Percentiles rank a stretch among this genome's conserved stretches.
Evolutionary conservation across 2,329 filamentous ascomycete genomes (phyloP).

Genomic region (Fusarium sp.): DNA sequence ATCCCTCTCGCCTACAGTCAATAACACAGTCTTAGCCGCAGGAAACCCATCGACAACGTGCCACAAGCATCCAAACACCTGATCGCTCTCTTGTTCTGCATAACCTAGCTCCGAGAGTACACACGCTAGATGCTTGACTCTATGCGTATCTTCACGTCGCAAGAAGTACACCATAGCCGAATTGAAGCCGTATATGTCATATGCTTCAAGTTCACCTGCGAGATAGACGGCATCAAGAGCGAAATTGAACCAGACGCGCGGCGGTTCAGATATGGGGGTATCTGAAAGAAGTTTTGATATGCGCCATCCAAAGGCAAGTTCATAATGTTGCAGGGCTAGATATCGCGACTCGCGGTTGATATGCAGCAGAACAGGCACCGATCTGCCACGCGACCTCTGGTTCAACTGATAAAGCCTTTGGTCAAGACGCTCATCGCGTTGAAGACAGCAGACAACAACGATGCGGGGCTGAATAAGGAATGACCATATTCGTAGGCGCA

Average conservation of each 20-base stretch:
- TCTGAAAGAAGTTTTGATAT: slow-evolving; percentile 57
- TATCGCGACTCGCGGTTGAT: slow-evolving; percentile 59
- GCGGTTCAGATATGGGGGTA: slow-evolving; percentile 53
- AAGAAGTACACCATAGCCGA: slow-evolving; percentile 65
- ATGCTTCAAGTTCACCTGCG: slow-evolving; percentile 63
- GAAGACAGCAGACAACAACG: slow-evolving; percentile 59
- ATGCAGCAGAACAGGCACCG: slow-evolving; percentile 60
- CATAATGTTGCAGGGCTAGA: slow-evolving; percentile 60
- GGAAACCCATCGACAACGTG: slow-evolving; percentile 63
- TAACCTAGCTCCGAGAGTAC: slow-evolving; percentile 61
- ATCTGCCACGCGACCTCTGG: slow-evolving; percentile 44
- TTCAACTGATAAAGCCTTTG: slow-evolving; percentile 49
- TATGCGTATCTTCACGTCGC: slow-evolving; percentile 56
- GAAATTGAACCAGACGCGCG: slow-evolving; percentile 64
- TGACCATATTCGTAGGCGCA: slow-evolving; percentile 64
- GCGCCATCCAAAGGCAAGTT: slow-evolving; percentile 62
- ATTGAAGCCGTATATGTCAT: slow-evolving; percentile 61
- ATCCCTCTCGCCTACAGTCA: slow-evolving; percentile 59
- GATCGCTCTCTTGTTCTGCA: slow-evolving; percentile 58
- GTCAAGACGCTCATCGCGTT: slow-evolving; percentile 49
- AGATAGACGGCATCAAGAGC: slow-evolving; percentile 61
- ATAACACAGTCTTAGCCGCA: slow-evolving; percentile 53
- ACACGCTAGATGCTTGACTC: slow-evolving; percentile 60
- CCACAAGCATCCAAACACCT: slow-evolving; percentile 63
- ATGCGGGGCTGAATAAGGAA: slow-evolving; percentile 61